Base-by-base conservation (phyloP, 2,329 filamentous ascomycete species). In the Aspergillus japonicus region DNA sequence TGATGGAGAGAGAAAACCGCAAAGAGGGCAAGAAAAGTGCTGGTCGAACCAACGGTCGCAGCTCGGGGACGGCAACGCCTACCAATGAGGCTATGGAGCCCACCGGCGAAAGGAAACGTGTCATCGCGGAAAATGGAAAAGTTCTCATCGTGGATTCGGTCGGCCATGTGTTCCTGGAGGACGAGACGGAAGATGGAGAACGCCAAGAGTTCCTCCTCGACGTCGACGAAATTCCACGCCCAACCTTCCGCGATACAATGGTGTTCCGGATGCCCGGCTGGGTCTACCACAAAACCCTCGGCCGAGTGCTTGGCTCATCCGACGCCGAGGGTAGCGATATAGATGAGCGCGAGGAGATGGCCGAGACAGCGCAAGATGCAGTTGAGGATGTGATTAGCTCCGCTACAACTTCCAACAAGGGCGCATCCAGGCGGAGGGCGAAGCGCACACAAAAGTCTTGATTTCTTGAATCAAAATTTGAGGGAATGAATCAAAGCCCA, bases 61-160 rank as follows among this genome's bases (percentile, higher is more conserved):
- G 67, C 33, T 77, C 81, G 35, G 81, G 81, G 11, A 80, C 79
- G 29, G 77, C 79, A 68, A 88, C 82, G 69, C 86, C 75, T 2
- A 67, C 84, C 76, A 63, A 77, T 78, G 63, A 72, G 77, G 73
- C 69, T 75, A 79, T 82, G 56, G 86, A 87, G 11, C 86, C 91
- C 1, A 85, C 87, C 42, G 92, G 93, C 21, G 83, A 89, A 35
- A 91, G 91, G 78, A 96, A 94, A 83, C 85, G 91, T 39, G 91
- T 98, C 16, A 86, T 93, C 26, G 94, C 93, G 2, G 90, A 96
- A 81, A 99, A 99, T 69, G 95, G 95, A 66, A 99, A 98, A 81
- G 83, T 96, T 0, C 81, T 99, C 42, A 89, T 99, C 58, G 95
- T 99, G 4, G 94, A 99, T 77, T 91, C 91, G 0, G 81, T 89